These are phyloP conservation scores for Ramalina intermedia DNA, from an alignment of 495 filamentous ascomycete species.

Conservation along the genomic window DNA sequence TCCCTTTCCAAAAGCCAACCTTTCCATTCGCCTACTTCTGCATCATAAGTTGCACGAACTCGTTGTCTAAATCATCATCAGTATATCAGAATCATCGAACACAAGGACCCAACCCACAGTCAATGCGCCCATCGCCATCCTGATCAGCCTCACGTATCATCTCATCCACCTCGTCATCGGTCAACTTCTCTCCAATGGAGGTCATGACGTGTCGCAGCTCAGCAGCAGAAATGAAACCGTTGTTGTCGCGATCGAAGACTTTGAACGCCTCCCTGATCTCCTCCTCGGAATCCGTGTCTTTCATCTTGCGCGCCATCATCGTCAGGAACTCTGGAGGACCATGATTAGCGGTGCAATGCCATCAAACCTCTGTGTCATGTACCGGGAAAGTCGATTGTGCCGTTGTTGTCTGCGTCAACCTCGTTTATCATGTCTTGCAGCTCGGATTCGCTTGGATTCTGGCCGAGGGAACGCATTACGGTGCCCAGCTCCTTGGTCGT, in stretches of 20 bases:
- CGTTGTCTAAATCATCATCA: conserved; percentile 58
- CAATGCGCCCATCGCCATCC: conserved; percentile 93
- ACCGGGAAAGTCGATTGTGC: conserved; percentile 99
- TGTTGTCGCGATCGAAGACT: conserved; percentile 99
- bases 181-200: conserved; percentile 97
- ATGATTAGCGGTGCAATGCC: neutral
- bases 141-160: conserved; percentile 99
- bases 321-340: conserved; percentile 72
- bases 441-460: conserved; percentile 98
- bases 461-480: conserved; percentile 98
- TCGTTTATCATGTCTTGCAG: conserved; percentile 99
- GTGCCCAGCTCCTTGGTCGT: conserved; percentile 98
- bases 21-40: conserved; percentile 53
- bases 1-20: too few relatives aligned
- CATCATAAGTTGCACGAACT: conserved; percentile 99
- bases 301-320: conserved; percentile 99
- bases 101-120: conserved; percentile 45
- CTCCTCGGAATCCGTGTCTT: conserved; percentile 98
- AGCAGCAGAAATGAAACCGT: conserved; percentile 95
- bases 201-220: conserved; percentile 99
- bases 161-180: conserved; percentile 98
- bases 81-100: neutral
- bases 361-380: conserved; percentile 15
- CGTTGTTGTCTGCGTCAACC: conserved; percentile 98
- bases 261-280: conserved; percentile 93